A percentile compares a stretch with the other conserved stretches of the same genome.
Conservation (phyloP, 345 rosid species). For the Ceriops decandra region DNA sequence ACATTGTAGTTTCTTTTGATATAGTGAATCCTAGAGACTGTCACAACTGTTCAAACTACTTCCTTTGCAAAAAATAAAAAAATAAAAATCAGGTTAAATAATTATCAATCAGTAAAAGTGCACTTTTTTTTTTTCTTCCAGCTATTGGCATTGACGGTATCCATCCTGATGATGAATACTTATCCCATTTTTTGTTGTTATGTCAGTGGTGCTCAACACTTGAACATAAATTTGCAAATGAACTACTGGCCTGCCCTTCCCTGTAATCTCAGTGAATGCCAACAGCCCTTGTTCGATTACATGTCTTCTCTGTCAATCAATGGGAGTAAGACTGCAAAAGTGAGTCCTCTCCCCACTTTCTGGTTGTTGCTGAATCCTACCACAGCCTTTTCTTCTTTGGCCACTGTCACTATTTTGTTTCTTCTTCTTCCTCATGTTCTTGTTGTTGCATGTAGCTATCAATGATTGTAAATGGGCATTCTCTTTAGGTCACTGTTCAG, state of each 20-base stretch:
- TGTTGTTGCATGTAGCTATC: neutral
- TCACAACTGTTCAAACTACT: too few relatives aligned
- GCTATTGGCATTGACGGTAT: neutral
- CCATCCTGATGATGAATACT: constrained; percentile 1
- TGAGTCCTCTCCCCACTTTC: constrained; percentile 26
- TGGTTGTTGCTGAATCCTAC: constrained; percentile 1
- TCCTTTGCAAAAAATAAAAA: too few relatives aligned
- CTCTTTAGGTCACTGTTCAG: too few relatives aligned
- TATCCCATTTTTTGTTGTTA: neutral
- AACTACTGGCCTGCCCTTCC: constrained; percentile 95
- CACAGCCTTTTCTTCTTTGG: neutral
- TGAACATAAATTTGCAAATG: constrained; percentile 96
- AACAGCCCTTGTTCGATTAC: constrained; percentile 82
- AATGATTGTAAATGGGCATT: too few relatives aligned
- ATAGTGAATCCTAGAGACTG: too few relatives aligned
- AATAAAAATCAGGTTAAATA: neutral
- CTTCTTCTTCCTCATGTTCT: neutral
- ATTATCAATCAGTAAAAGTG: neutral
- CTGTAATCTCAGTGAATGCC: constrained; percentile 80
- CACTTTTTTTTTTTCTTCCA: neutral
- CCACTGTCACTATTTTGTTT: neutral
- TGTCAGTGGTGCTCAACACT: constrained; percentile 82
- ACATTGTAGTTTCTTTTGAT: too few relatives aligned
- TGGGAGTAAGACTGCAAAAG: constrained; percentile 86
- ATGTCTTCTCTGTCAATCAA: constrained; percentile 59